phyloP scores from a whole-genome alignment of 2,329 filamentous ascomycete species.

The Exophiala oligosperma region DNA sequence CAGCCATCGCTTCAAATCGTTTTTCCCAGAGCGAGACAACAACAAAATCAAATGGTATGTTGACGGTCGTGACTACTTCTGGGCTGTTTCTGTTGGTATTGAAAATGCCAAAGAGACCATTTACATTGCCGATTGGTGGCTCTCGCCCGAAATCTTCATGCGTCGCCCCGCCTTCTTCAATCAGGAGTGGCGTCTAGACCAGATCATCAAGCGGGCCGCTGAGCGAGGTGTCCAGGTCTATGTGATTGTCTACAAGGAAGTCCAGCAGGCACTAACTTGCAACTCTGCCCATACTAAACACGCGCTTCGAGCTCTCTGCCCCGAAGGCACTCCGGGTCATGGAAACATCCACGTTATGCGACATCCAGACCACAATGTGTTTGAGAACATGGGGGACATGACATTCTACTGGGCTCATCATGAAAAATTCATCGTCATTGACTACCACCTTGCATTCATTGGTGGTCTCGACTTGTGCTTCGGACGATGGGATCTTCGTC shows the following conservation, averaged over 20 bases:
- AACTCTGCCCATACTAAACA: slow-evolving; percentile 93
- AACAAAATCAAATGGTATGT: slow-evolving; percentile 97
- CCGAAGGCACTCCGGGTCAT: slow-evolving; percentile 75
- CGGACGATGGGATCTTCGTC: slow-evolving; percentile 85
- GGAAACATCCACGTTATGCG: slow-evolving; percentile 88
- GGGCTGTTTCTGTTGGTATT: slow-evolving; percentile 87
- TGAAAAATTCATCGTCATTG: slow-evolving; percentile 95
- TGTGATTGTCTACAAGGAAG: slow-evolving; percentile 88
- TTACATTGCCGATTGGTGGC: slow-evolving; percentile 97
- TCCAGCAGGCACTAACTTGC: slow-evolving; percentile 78
- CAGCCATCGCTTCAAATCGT: slow-evolving; percentile 82
- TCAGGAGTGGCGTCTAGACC: slow-evolving; percentile 84
- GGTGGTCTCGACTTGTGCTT: slow-evolving; percentile 95
- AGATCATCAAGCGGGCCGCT: slow-evolving; percentile 81
- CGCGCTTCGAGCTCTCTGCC: slow-evolving; percentile 75
- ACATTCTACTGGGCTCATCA: slow-evolving; percentile 98
- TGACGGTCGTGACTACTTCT: slow-evolving; percentile 92
- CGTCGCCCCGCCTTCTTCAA: slow-evolving; percentile 78
- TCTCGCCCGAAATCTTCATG: slow-evolving; percentile 71
- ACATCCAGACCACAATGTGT: slow-evolving; percentile 91
- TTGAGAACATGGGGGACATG: slow-evolving; percentile 93
- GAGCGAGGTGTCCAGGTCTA: slow-evolving; percentile 94
- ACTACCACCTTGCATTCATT: slow-evolving; percentile 88
- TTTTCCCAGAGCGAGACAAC: slow-evolving; percentile 79
- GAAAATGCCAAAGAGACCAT: slow-evolving; percentile 89